Evolutionary conservation across 2,329 filamentous ascomycete species (phyloP).

Genomic region (Verticillium albo-atrum): DNA sequence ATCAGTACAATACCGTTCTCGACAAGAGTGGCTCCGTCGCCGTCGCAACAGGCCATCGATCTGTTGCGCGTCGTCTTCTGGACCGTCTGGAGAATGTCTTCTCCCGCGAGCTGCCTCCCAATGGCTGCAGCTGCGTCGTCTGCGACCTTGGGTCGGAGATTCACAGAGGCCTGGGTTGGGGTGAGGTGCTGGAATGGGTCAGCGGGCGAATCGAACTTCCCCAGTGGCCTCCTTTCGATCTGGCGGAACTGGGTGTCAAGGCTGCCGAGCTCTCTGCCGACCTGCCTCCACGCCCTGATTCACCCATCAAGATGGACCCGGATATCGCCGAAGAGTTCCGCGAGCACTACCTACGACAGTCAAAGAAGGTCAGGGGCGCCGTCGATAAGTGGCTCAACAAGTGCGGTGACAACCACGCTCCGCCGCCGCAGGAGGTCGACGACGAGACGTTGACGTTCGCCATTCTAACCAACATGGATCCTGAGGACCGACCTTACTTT

Average conservation of each 20-base stretch:
- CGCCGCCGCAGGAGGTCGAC: conserved; percentile 82
- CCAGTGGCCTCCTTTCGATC: conserved; percentile 81
- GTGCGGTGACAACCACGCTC: conserved; percentile 68
- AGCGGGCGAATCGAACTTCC: conserved; percentile 85
- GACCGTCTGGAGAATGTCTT: conserved; percentile 94
- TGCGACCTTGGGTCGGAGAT: conserved; percentile 62
- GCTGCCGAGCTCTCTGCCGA: conserved; percentile 59
- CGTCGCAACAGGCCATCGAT: conserved; percentile 91
- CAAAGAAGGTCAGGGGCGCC: conserved; percentile 84
- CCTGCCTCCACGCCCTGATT: conserved; percentile 49
- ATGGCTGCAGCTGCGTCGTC: conserved; percentile 83
- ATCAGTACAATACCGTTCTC: conserved; percentile 81
- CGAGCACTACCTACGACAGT: conserved; percentile 87
- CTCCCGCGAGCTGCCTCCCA: conserved; percentile 80
- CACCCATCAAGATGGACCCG: conserved; percentile 75
- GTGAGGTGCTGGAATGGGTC: conserved; percentile 89
- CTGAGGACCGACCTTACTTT: conserved; percentile 73
- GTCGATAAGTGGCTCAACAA: conserved; percentile 87
- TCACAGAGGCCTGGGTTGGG: conserved; percentile 80
- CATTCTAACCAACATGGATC: conserved; percentile 80
- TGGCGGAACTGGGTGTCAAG: conserved; percentile 57
- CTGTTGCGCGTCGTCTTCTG: conserved; percentile 82
- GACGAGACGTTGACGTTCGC: conserved; percentile 93
- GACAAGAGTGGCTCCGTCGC: conserved; percentile 82
- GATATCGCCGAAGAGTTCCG: conserved; percentile 92